phyloP scores from a whole-genome alignment of 768 basidiomycete genomes.

The Suillus spraguei region DNA sequence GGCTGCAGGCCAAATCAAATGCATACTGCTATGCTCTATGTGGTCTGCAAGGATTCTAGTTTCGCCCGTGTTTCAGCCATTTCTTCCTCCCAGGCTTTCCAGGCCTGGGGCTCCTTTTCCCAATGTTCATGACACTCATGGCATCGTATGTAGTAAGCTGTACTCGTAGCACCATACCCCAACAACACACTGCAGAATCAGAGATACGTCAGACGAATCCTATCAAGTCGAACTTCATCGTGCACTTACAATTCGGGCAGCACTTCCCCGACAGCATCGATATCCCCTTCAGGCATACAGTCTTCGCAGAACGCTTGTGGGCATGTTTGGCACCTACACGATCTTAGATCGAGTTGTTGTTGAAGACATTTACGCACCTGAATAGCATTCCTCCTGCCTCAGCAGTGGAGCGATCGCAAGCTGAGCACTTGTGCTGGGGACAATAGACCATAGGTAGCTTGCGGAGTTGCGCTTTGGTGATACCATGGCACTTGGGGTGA shows the following conservation, averaged over 20 bases:
- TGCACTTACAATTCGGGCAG: conserved; percentile 62
- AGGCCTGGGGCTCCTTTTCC: conserved; percentile 34
- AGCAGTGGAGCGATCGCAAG: conserved; percentile 44
- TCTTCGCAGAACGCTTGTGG: conserved; percentile 63
- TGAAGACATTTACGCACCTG: conserved; percentile 37
- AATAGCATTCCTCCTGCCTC: conserved; percentile 62
- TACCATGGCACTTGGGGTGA: conserved; percentile 51
- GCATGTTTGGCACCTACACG: conserved; percentile 57
- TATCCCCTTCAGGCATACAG: conserved; percentile 52
- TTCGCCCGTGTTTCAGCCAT: conserved; percentile 39
- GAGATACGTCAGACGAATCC: conserved; percentile 9
- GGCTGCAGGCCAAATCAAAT: background rate
- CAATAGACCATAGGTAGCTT: conserved; percentile 37
- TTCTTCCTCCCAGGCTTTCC: conserved; percentile 48
- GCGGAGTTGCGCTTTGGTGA: conserved; percentile 34
- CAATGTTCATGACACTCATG: conserved; percentile 47
- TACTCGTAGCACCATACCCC: conserved; percentile 37
- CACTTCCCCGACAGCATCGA: conserved; percentile 53
- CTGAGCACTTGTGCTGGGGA: conserved; percentile 51
- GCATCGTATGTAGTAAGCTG: conserved; percentile 53
- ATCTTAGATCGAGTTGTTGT: conserved; percentile 6
- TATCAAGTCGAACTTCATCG: conserved; percentile 4
- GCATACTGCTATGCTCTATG: background rate
- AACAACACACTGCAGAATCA: conserved; percentile 38
- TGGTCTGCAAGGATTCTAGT: conserved; percentile 21